phyloP scores from a whole-genome alignment of 768 basidiomycete species.

The Symmetrospora coprosmae region DNA sequence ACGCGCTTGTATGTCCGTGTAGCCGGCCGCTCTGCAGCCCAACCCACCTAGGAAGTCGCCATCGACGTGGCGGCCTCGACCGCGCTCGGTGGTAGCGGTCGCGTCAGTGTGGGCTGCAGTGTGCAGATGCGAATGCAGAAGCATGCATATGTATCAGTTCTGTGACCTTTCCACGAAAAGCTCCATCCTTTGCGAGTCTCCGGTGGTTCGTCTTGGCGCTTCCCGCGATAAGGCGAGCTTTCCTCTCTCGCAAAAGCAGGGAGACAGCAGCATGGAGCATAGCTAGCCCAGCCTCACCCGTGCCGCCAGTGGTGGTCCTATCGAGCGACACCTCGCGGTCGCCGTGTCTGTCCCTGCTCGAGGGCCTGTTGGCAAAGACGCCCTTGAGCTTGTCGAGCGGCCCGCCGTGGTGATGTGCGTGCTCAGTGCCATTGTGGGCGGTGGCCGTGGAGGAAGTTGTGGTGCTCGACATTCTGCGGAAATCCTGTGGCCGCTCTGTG shows the following conservation, averaged over 20 bases:
- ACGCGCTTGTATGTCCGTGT: no score
- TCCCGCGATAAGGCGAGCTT: no score
- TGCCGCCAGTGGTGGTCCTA: background rate
- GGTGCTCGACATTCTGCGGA: slow-evolving; percentile 10
- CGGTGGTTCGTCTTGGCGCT: no score
- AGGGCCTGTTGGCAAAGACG: slow-evolving; percentile 3
- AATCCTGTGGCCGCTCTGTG: no score
- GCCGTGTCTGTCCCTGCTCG: slow-evolving; percentile 13
- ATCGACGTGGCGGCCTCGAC: slow-evolving; percentile 3
- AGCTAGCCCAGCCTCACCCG: background rate
- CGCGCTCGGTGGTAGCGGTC: background rate
- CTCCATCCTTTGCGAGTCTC: no score
- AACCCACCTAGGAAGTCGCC: background rate
- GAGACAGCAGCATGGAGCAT: background rate
- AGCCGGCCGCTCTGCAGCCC: no score
- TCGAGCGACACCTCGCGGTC: background rate
- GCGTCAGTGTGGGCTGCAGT: no score
- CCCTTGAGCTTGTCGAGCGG: background rate
- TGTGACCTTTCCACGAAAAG: no score
- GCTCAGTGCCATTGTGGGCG: background rate
- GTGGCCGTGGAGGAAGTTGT: no score
- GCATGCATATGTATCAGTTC: no score
- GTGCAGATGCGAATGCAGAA: no score
- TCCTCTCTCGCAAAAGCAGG: background rate
- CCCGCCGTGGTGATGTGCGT: background rate